These are phyloP conservation scores for Eucalyptus tenuipes DNA, from an alignment of 345 rosid species.

Conservation along the genomic window DNA sequence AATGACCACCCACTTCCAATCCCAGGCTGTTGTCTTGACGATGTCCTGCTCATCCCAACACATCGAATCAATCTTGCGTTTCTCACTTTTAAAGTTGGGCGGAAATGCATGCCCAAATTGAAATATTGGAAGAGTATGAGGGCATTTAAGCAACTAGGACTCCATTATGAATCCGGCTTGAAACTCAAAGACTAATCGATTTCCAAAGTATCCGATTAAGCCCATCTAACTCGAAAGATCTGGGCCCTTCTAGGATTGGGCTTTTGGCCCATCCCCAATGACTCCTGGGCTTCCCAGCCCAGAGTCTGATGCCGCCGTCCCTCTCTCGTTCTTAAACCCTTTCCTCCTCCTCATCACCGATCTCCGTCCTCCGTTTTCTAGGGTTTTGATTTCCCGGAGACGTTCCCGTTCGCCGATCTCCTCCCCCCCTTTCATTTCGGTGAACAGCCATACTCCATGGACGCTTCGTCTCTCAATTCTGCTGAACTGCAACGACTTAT, in stretches of 20 bases:
- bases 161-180: background rate
- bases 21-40: background rate
- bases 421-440: background rate
- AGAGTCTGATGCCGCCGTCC: background rate
- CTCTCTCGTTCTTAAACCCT: background rate
- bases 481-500: conserved; percentile 53
- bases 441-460: background rate
- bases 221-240: background rate
- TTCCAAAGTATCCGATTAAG: background rate
- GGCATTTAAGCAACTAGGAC: background rate
- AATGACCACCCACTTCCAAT: background rate
- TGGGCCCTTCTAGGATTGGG: background rate
- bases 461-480: conserved; percentile 6
- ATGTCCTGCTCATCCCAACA: background rate
- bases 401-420: background rate
- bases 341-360: background rate
- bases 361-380: background rate
- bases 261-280: background rate
- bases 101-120: background rate
- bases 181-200: background rate
- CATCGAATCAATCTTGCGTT: background rate
- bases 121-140: background rate
- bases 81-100: background rate
- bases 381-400: background rate
- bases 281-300: background rate